These are phyloP conservation scores for Tremella yokohamensis DNA, from an alignment of 768 basidiomycete species.

Conservation along the genomic window DNA sequence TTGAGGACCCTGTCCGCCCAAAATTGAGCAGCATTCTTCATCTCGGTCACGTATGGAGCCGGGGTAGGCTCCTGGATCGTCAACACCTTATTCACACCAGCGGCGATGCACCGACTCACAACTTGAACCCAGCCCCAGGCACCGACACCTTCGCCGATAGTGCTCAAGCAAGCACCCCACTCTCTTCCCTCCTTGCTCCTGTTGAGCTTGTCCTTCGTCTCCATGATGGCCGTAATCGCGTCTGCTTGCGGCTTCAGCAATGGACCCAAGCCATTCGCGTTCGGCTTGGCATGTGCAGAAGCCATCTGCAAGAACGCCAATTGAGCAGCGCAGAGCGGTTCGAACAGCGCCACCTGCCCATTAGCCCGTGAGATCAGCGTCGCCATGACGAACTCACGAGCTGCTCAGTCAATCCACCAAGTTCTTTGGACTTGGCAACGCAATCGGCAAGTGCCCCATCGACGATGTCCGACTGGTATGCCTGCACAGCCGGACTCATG, in stretches of 20 bases:
- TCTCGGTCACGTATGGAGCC: constrained; percentile 69
- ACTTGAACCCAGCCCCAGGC: constrained; percentile 82
- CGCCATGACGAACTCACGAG: constrained; percentile 59
- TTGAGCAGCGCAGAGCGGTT: constrained; percentile 65
- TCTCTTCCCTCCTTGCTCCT: constrained; percentile 62
- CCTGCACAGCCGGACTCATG: constrained; percentile 62
- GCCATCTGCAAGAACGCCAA: constrained; percentile 67
- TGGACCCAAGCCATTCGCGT: constrained; percentile 58
- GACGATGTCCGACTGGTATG: constrained; percentile 71
- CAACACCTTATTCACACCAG: neutral
- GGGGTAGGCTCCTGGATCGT: constrained; percentile 68
- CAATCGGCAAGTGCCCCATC: constrained; percentile 72
- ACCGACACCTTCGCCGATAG: constrained; percentile 75
- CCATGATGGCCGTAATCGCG: constrained; percentile 70
- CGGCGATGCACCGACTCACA: constrained; percentile 56
- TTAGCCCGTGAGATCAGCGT: neutral
- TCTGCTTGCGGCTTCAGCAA: constrained; percentile 67
- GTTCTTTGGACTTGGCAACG: constrained; percentile 64
- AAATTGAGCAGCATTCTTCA: constrained; percentile 81
- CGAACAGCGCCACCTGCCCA: constrained; percentile 4
- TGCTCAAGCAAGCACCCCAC: constrained; percentile 74
- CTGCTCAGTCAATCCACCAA: constrained; percentile 71
- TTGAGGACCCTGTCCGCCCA: constrained; percentile 87
- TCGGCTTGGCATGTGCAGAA: constrained; percentile 74
- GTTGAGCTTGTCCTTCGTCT: constrained; percentile 74